Evolutionary conservation across 345 rosid species (phyloP), one percentile per base, ranked within the genome.

Genomic region (Draba incana): DNA sequence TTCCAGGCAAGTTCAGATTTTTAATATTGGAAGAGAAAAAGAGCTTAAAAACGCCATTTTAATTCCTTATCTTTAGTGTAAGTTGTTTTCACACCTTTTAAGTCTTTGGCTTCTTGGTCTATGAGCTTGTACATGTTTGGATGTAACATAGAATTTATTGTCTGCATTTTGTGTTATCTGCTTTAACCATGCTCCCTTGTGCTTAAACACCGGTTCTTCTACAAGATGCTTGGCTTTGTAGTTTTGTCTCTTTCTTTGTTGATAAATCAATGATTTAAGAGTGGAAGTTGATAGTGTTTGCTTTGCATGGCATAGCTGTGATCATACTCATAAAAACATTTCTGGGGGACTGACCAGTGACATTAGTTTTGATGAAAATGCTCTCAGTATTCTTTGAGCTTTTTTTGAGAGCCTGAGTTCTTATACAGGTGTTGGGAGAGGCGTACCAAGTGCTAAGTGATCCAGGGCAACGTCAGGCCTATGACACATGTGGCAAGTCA

Each of bases 401-500:
- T n/a, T n/a, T 35, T 52, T 12, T 9, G 10, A 38, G 27, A 13
- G 2, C 1, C 14, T 15, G 10, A 45, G 1, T 48, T 63, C 43
- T 68, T 49, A 73, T 59, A 50, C 76, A 94, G 99, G 95, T 80
- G 15, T 72, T 94, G 77, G 96, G 99, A 64, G 99, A 94, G 85
- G 99, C 96, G 57, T 94, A 94, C 85, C 99, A 94, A 81, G 97
- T 94, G 24, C 53, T 94, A 68, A 94, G 99, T 72, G 97, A 94
- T 79, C 85, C 92, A 44, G 59, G 80, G 57, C 99, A 94, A 79
- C 85, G 97, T 16, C 89, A 91, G 81, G 97, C 99, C 42, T 94
- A 94, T 56, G 97, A 94, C 85, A 81, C 83, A 60, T 27, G 69
- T 72, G 99, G 99, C 54, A 94, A 94, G 83, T 81, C 97, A 15